Evolutionary conservation across 2,329 filamentous ascomycete species (phyloP), one percentile per base, ranked within the genome.

Genomic region (Nemania bipapillata): DNA sequence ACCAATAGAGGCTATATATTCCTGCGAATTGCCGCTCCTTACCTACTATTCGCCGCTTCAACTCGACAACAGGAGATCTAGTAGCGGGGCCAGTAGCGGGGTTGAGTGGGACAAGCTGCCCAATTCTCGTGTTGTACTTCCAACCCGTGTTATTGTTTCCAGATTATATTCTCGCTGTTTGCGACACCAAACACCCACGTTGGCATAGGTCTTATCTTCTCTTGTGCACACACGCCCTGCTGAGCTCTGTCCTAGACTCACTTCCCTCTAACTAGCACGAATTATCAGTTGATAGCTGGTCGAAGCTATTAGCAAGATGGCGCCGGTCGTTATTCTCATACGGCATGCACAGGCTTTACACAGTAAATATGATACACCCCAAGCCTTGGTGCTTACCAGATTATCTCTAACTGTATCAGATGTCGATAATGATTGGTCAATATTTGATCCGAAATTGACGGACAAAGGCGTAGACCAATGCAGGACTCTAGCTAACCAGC

Each of bases 341-440:
- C 76, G 81, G 55, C 81, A 83, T 65, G 81, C 79, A 26, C 75
- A 83, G 76, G 81, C 81, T 42, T 45, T 77, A 56, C 81, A 83
- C 57, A 83, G 81, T 81, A 72, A 75, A 77, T 77, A 45, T 15
- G 30, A 26, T 56, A 35, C 30, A 50, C 22, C 30, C 15, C n/a
- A 45, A 11, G 8, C 45, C 17, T 26, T 52, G 35, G 2, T 35
- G n/a, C 28, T 17, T 20, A 35, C 12, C 8, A 45, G 9, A 58
- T 30, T 11, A 26, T 61, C 22, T 28, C 68, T 62, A 45, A 65
- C 56, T 8, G 28, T 70, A 11, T 20, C 20, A 79, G 77, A 79
- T 66, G 58, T 79, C 61, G 49, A 68, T 61, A 72, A 79, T 64
- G 72, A 78, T 63, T 79, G 76, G 76, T 65, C 68, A 24, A 64